Base-by-base conservation (phyloP, 2,329 filamentous ascomycete genomes). In the Diaporthe caulivora region DNA sequence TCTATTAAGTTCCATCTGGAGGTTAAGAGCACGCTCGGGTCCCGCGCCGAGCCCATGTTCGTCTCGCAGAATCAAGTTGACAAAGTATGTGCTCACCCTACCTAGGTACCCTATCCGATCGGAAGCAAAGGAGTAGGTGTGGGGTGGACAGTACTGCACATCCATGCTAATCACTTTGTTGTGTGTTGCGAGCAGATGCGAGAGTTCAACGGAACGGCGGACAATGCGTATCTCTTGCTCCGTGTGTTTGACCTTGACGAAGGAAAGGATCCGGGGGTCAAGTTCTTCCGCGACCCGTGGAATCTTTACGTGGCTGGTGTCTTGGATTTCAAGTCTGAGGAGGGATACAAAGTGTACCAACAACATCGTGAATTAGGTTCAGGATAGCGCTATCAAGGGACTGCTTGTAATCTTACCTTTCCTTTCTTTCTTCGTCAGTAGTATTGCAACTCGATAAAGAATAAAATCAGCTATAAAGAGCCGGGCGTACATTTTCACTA, bases 21-120 rank as follows among this genome's bases (percentile, higher is more conserved):
- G 57, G 57, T 60, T 1, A 60, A 60, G 37, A 42, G 57, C n/a
- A 60, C 57, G 10, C 57, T 60, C 4, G 57, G 57, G 4, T 21
- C 37, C 37, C 42, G 57, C 37, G 13, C 57, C 34, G 57, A 60
- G n/a, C 57, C 57, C 13, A 60, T 60, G 37, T 60, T 60, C 34
- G 57, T 60, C 57, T 60, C 57, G 37, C 57, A 60, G 57, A 60
- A 60, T 42, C 57, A 60, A n/a, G n/a, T 60, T 26, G 57, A 60
- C 37, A 60, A 42, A 34, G 57, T 60, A 60, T 42, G 57, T 42
- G 13, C 37, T 10, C 11, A 10, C 8, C 57, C 57, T 42, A 42
- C n/a, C 6, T 60, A 11, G 7, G n/a, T 29, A 3, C 57, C n/a
- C n/a, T 5, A 21, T 21, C n/a, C 13, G 13, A 29, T 21, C 42